Evolutionary conservation across 2,329 filamentous ascomycete genomes (phyloP).

Genomic region (Diplocarpon rosae): DNA sequence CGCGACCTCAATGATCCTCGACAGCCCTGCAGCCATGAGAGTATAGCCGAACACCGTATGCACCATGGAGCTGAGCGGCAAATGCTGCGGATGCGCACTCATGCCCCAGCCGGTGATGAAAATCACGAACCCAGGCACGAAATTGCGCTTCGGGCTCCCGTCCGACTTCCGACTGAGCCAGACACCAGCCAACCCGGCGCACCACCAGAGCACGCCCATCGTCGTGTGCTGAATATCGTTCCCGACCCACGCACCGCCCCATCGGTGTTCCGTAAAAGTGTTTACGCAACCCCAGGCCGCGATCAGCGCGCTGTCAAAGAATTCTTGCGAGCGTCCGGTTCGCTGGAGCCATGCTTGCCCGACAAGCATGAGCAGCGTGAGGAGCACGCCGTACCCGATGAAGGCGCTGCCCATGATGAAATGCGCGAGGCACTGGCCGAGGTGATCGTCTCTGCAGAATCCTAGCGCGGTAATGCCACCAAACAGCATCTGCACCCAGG

Average conservation of each 20-base stretch:
- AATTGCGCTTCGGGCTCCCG: conserved; percentile 80
- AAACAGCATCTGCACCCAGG: conserved; percentile 93
- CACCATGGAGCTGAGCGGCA: conserved; percentile 77
- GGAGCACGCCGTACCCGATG: conserved; percentile 80
- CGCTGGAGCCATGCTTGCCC: conserved; percentile 79
- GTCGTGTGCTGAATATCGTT: conserved; percentile 96
- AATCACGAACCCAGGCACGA: conserved; percentile 86
- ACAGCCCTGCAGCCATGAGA: conserved; percentile 77
- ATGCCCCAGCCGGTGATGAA: conserved; percentile 91
- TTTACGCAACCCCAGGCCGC: conserved; percentile 95
- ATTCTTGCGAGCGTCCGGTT: conserved; percentile 84
- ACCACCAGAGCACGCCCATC: conserved; percentile 99
- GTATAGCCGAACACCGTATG: conserved; percentile 90
- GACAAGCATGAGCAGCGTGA: conserved; percentile 77
- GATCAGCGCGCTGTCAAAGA: conserved; percentile 88
- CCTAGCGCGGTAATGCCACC: conserved; percentile 86
- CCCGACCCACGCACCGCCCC: conserved; percentile 78
- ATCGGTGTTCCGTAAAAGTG: conserved; percentile 94
- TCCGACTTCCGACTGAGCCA: conserved; percentile 82
- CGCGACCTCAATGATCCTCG: conserved; percentile 80
- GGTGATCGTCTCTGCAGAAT: conserved; percentile 84
- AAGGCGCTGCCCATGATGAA: conserved; percentile 99
- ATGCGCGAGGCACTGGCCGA: conserved; percentile 87
- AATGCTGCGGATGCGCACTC: conserved; percentile 77
- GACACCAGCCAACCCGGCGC: conserved; percentile 77